Evolutionary conservation across 495 filamentous ascomycete species (phyloP).

Genomic region (Schizothecium vesticola): DNA sequence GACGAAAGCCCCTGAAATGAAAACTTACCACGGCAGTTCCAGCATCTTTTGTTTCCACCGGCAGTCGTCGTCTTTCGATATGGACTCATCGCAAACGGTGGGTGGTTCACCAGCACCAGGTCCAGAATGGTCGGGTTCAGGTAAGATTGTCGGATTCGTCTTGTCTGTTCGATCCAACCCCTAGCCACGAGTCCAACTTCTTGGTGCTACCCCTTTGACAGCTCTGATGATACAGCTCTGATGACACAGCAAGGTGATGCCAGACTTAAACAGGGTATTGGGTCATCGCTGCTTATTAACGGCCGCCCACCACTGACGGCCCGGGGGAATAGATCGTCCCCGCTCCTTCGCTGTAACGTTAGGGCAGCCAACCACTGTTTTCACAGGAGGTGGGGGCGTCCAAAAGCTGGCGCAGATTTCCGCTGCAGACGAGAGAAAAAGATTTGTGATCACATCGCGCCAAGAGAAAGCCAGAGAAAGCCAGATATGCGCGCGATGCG

Average conservation of each 20-base stretch:
- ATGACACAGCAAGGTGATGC: background rate
- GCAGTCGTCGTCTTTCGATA: background rate
- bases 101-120: background rate
- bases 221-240: background rate
- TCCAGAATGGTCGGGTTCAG: background rate
- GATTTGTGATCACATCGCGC: background rate
- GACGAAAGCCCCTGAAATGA: background rate
- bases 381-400: background rate
- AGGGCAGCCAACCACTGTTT: background rate
- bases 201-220: background rate
- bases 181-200: background rate
- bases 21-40: slow-evolving; percentile 10
- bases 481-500: too few relatives aligned
- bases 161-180: background rate
- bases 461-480: background rate
- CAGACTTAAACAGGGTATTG: background rate
- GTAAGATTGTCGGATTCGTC: background rate
- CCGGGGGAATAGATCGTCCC: background rate
- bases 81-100: background rate
- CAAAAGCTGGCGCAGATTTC: background rate
- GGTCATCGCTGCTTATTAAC: background rate
- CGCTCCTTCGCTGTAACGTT: background rate
- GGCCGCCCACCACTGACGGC: background rate
- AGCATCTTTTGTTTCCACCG: background rate
- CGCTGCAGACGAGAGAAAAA: background rate